A percentile compares a stretch with the other conserved stretches of the same genome.
Evolutionary conservation across 495 filamentous ascomycete genomes (phyloP).

Genomic region (Ramalina intermedia): DNA sequence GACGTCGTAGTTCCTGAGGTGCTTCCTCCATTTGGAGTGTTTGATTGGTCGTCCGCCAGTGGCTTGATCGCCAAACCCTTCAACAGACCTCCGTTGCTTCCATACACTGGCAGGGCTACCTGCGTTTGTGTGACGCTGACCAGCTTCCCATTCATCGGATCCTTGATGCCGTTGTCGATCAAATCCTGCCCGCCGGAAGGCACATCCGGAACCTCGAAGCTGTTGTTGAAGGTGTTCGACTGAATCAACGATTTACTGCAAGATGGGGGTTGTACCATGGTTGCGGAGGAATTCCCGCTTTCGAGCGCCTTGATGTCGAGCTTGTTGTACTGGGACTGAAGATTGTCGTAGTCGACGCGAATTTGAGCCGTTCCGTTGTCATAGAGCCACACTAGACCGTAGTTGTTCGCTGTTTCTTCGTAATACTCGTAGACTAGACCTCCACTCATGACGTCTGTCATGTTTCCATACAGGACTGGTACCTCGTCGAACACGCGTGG

Average conservation of each 20-base stretch:
- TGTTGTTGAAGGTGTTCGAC: constrained; percentile 46
- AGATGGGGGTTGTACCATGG: constrained; percentile 33
- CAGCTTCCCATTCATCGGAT: constrained; percentile 40
- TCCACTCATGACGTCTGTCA: constrained; percentile 67
- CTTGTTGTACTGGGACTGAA: constrained; percentile 58
- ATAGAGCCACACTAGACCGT: constrained; percentile 60
- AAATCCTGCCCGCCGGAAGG: constrained; percentile 37
- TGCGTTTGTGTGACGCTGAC: constrained; percentile 39
- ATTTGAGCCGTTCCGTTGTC: constrained; percentile 48
- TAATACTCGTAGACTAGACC: constrained; percentile 83
- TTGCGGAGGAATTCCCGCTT: constrained; percentile 38
- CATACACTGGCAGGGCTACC: constrained; percentile 39
- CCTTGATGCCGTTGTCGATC: constrained; percentile 36
- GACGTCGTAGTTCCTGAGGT: constrained; percentile 13
- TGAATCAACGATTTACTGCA: constrained; percentile 53
- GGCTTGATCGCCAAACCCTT: constrained; percentile 37
- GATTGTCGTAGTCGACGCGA: constrained; percentile 57
- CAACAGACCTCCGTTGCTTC: constrained; percentile 37
- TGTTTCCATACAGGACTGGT: constrained; percentile 64
- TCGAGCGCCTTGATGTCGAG: constrained; percentile 53
- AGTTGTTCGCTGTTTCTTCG: constrained; percentile 59
- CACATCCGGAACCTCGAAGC: constrained; percentile 55
- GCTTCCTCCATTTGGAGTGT: constrained; percentile 33
- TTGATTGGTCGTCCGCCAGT: constrained; percentile 35
- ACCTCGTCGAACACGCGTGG: constrained; percentile 82